Evolutionary conservation across 306 rosid genomes (phyloP).

Genomic region (Sechiopsis laciniata): DNA sequence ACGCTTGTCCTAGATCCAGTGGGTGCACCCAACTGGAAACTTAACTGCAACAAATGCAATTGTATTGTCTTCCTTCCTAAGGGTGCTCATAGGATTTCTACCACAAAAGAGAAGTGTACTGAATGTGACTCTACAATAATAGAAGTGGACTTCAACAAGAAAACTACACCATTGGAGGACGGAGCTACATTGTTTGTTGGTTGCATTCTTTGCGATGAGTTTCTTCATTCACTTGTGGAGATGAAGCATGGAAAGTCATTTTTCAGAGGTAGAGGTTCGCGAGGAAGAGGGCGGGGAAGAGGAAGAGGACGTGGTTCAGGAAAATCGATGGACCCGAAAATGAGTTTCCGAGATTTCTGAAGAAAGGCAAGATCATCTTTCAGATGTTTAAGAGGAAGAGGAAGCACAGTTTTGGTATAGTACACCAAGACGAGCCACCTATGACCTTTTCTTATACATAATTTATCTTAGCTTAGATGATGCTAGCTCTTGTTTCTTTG

Average conservation of each 20-base stretch:
- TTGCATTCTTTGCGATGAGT: conserved; percentile 86
- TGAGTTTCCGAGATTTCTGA: conserved; percentile 92
- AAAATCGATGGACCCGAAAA: conserved; percentile 63
- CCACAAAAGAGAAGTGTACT: conserved; percentile 58
- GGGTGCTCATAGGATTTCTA: conserved; percentile 85
- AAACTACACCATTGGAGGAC: conserved; percentile 76
- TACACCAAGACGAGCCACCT: not conserved
- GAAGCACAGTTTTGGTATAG: not conserved
- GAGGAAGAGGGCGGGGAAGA: conserved; percentile 75
- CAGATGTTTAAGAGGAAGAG: not conserved
- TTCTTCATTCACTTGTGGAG: conserved; percentile 86
- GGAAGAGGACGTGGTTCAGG: conserved; percentile 54
- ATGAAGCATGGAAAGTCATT: conserved; percentile 75
- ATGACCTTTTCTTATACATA: not conserved
- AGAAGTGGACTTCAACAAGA: conserved; percentile 94
- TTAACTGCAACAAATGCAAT: conserved; percentile 78
- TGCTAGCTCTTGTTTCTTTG: not conserved
- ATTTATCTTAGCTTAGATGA: conserved; percentile 1
- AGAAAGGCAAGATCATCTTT: not conserved
- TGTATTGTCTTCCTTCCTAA: conserved; percentile 83
- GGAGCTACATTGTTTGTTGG: conserved; percentile 75
- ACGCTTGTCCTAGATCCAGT: conserved; percentile 81
- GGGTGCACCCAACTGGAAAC: conserved; percentile 89
- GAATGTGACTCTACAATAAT: conserved; percentile 74
- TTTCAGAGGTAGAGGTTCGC: conserved; percentile 39